These are phyloP conservation scores for Alternaria sp. DNA, from an alignment of 2,329 filamentous ascomycete genomes.

Conservation along the genomic window DNA sequence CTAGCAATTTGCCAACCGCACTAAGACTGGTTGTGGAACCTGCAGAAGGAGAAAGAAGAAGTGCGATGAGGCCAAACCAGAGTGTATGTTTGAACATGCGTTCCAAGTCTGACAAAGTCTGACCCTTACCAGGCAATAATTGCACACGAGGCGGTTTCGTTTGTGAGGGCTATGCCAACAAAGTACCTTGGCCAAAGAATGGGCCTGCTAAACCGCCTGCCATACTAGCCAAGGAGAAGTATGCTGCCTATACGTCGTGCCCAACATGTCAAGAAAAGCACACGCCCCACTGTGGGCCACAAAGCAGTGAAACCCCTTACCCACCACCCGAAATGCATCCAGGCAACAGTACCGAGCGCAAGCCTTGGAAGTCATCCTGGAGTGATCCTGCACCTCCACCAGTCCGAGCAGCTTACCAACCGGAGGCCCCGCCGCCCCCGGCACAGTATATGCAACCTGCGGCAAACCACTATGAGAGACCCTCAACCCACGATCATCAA, in stretches of 20 bases:
- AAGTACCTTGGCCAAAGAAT: slow-evolving; percentile 80
- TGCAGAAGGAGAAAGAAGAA: slow-evolving; percentile 96
- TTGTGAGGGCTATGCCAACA: slow-evolving; percentile 88
- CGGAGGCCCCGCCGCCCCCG: slow-evolving; percentile 24
- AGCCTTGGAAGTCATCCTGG: slow-evolving; percentile 35
- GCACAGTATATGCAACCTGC: slow-evolving; percentile 36
- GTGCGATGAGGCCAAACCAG: slow-evolving; percentile 92
- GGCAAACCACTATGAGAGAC: slow-evolving; percentile 28
- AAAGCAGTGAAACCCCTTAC: slow-evolving; percentile 10
- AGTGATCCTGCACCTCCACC: slow-evolving; percentile 29
- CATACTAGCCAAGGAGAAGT: slow-evolving; percentile 81
- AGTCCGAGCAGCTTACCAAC: slow-evolving; percentile 32
- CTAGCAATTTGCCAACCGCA: slow-evolving; percentile 87
- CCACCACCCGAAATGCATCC: slow-evolving; percentile 32
- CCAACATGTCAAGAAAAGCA: slow-evolving; percentile 32
- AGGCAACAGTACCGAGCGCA: slow-evolving; percentile 39
- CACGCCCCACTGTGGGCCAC: slow-evolving; percentile 44
- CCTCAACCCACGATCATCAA: slow-evolving; percentile 37
- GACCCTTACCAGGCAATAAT: slow-evolving; percentile 65
- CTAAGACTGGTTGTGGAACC: slow-evolving; percentile 94
- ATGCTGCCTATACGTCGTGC: slow-evolving; percentile 31
- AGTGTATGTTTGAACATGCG: slow-evolving; percentile 73
- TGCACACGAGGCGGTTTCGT: slow-evolving; percentile 89
- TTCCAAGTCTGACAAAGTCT: slow-evolving; percentile 3
- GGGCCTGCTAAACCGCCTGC: slow-evolving; percentile 70